Conservation (phyloP, 257 asterid species). For the Solanum acaule region DNA sequence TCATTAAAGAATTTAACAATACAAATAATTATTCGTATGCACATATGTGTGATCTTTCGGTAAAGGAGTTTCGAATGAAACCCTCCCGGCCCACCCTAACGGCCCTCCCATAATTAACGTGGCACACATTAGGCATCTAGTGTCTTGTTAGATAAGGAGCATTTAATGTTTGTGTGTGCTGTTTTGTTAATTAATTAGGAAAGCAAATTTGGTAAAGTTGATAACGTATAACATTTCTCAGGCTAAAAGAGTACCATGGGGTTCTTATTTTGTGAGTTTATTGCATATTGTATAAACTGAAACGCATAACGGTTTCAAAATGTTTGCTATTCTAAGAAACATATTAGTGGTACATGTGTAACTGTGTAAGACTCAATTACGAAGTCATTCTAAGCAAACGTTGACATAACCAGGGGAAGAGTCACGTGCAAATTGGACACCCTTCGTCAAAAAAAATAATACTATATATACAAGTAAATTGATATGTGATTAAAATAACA, state of each 20-base stretch:
- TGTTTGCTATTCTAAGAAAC: too few relatives aligned
- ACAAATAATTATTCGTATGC: too few relatives aligned
- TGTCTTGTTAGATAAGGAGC: not conserved
- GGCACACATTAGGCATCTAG: not conserved
- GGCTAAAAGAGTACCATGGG: not conserved
- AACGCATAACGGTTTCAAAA: not conserved
- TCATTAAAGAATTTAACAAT: too few relatives aligned
- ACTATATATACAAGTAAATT: too few relatives aligned
- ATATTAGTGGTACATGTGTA: too few relatives aligned
- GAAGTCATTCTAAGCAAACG: not conserved
- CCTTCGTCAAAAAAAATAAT: too few relatives aligned
- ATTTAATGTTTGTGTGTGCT: not conserved
- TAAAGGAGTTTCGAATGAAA: not conserved
- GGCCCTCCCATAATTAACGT: not conserved
- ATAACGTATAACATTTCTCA: not conserved
- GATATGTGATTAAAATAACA: too few relatives aligned
- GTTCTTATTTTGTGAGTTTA: not conserved
- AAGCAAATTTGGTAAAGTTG: not conserved
- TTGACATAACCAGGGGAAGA: too few relatives aligned
- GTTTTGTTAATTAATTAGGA: not conserved
- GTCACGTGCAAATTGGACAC: too few relatives aligned
- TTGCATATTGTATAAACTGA: not conserved
- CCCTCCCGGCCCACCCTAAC: too few relatives aligned
- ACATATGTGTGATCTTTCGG: too few relatives aligned
- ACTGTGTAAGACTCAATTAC: not conserved